phyloP scores from a whole-genome alignment of 176 grass and related monocot species.

The Phragmites australis region DNA sequence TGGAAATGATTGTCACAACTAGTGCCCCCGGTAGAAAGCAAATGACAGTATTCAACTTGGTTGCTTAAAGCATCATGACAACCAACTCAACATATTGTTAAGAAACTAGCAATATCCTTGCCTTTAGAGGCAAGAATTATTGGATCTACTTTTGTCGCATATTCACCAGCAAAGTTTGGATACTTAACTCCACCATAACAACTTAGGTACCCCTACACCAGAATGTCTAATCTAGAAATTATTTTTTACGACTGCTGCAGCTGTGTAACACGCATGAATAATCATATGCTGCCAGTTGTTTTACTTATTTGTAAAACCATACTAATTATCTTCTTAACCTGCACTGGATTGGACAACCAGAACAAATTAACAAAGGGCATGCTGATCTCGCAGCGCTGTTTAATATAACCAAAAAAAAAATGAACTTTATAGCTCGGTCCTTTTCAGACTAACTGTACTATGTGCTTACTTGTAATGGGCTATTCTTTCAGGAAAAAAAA shows the following conservation, averaged over 20 bases:
- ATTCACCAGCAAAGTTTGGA: background rate
- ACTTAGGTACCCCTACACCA: background rate
- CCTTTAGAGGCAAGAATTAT: constrained; percentile 1
- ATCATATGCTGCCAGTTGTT: background rate
- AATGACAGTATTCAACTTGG: constrained; percentile 2
- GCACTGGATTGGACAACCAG: background rate
- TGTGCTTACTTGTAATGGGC: background rate
- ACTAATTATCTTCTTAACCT: background rate
- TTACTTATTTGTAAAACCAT: background rate
- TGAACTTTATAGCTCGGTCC: background rate
- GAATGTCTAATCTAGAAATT: background rate
- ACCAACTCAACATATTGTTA: background rate
- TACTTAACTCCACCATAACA: background rate
- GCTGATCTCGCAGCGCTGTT: background rate
- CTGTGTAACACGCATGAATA: background rate
- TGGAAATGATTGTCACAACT: constrained; percentile 2
- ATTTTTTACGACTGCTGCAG: background rate
- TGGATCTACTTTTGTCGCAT: background rate
- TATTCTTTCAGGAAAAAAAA: background rate
- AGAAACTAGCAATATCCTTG: constrained; percentile 18
- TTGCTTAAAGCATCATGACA: constrained; percentile 21
- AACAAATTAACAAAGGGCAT: background rate
- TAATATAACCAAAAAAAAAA: background rate
- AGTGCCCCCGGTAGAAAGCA: background rate
- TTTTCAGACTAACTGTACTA: background rate